These are phyloP conservation scores for Ustilago shanxiensis DNA, from an alignment of 1,284 basidiomycete genomes.

Conservation along the genomic window DNA sequence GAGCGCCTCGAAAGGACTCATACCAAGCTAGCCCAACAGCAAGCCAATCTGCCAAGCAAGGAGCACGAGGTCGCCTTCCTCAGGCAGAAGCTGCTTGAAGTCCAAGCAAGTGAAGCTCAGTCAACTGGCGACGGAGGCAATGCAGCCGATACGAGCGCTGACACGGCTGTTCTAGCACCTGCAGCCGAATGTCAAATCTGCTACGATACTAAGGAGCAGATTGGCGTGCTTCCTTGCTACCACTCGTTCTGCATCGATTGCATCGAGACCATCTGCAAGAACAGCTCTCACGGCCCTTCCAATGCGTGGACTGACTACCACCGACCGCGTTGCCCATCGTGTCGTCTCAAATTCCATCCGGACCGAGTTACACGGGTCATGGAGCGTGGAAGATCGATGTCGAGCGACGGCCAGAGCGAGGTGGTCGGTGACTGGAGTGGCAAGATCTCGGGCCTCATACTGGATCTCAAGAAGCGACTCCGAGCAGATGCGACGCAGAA, in stretches of 20 bases:
- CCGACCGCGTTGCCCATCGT: constrained; percentile 31
- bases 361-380: constrained; percentile 45
- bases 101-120: constrained; percentile 73
- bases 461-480: constrained; percentile 36
- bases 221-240: constrained; percentile 54
- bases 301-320: not conserved
- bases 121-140: constrained; percentile 73
- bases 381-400: constrained; percentile 29
- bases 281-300: not conserved
- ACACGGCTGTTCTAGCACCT: not conserved
- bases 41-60: constrained; percentile 22
- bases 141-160: constrained; percentile 83
- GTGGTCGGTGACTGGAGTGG: constrained; percentile 50
- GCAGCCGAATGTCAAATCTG: constrained; percentile 47
- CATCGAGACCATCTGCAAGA: constrained; percentile 42
- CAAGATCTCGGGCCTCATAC: constrained; percentile 57
- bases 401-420: constrained; percentile 10
- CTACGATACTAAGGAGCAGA: constrained; percentile 37
- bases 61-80: constrained; percentile 52
- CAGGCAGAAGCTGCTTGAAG: constrained; percentile 32
- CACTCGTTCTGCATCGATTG: constrained; percentile 56
- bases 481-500: constrained; percentile 42
- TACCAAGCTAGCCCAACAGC: constrained; percentile 7
- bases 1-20: constrained; percentile 43
- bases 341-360: constrained; percentile 32